Percentiles rank a stretch among this genome's conserved stretches.
Conservation (phyloP, 148 eudicot species). For the Vaccinium corymbosum region DNA sequence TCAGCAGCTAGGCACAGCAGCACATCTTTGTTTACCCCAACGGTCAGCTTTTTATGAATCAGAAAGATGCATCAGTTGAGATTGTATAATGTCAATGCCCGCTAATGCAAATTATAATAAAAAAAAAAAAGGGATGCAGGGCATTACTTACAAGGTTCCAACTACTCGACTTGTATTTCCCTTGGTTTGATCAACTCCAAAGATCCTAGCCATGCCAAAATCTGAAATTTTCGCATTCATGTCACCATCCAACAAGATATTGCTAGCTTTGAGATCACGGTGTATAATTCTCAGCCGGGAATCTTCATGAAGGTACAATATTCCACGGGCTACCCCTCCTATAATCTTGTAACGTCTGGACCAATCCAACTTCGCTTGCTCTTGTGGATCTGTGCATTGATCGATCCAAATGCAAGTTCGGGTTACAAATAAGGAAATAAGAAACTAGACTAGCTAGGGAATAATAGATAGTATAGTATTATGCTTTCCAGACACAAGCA, state of each 20-base stretch:
- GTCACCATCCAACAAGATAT: no score
- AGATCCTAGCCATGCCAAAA: no score
- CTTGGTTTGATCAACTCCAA: slow-evolving; percentile 33
- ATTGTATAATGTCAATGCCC: neutral
- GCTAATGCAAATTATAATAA: neutral
- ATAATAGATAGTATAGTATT: neutral
- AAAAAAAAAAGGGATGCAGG: no score
- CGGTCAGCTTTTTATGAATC: neutral
- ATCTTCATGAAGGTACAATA: no score
- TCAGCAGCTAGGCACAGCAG: neutral
- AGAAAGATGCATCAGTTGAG: neutral
- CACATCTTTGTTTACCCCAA: neutral
- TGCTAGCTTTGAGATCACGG: no score
- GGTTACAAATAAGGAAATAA: slow-evolving; percentile 12
- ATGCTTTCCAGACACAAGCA: neutral
- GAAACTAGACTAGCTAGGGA: neutral
- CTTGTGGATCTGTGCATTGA: no score
- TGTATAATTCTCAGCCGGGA: no score
- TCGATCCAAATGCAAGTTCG: no score
- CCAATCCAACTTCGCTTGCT: no score
- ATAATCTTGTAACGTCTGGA: no score
- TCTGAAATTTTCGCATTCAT: no score
- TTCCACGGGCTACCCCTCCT: no score
- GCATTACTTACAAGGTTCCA: slow-evolving; percentile 40
- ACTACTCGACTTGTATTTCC: slow-evolving; percentile 33